Evolutionary conservation across 129 eudicot genomes (phyloP).

Genomic region (Lactuca saligna): DNA sequence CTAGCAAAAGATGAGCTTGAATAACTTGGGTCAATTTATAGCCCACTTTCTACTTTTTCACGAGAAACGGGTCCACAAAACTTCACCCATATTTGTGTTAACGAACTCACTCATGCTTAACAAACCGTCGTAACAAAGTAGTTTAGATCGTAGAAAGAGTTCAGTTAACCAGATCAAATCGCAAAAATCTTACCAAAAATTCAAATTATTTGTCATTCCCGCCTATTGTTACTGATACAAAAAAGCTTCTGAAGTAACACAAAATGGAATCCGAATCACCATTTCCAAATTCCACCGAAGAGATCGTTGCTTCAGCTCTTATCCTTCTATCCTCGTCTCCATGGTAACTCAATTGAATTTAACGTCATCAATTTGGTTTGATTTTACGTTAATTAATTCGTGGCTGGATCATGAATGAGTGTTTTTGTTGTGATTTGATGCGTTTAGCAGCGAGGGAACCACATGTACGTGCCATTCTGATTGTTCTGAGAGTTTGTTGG

Average conservation of each 20-base stretch:
- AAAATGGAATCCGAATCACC: slow-evolving; percentile 34
- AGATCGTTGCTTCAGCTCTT: slow-evolving; percentile 66
- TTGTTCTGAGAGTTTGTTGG: slow-evolving; percentile 26
- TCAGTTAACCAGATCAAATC: slow-evolving; percentile 23
- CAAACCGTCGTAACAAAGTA: slow-evolving; percentile 14
- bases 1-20: no score
- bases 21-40: no score
- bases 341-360: slow-evolving; percentile 23
- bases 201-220: slow-evolving; percentile 35
- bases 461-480: slow-evolving; percentile 17
- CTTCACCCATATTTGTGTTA: slow-evolving; percentile 8
- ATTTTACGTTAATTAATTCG: not conserved
- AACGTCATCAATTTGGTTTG: not conserved
- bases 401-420: not conserved
- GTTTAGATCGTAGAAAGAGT: not conserved
- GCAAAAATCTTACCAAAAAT: slow-evolving; percentile 10
- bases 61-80: not conserved
- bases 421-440: slow-evolving; percentile 20
- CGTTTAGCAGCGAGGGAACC: slow-evolving; percentile 18
- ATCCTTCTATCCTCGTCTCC: slow-evolving; percentile 57
- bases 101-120: not conserved
- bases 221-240: slow-evolving; percentile 22
- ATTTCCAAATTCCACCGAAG: slow-evolving; percentile 55
- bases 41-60: not conserved
- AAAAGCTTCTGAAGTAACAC: slow-evolving; percentile 1